phyloP scores from a whole-genome alignment of 345 rosid species.

The Pelargonium nanum region DNA sequence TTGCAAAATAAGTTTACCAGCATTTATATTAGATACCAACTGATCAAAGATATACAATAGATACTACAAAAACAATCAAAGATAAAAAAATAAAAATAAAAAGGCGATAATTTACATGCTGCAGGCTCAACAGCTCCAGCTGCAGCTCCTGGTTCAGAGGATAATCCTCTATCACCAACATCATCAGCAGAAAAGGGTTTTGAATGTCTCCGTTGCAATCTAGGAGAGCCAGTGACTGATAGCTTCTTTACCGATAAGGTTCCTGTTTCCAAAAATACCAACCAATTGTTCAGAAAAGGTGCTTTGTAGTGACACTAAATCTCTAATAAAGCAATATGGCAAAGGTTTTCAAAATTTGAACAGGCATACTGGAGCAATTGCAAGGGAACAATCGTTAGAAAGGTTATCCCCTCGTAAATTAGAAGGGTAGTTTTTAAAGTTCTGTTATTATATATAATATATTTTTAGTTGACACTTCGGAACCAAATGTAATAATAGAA shows the following conservation, averaged over 20 bases:
- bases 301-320: background rate
- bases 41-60: conserved; percentile 13
- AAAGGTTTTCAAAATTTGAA: too few species aligned
- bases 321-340: too few species aligned
- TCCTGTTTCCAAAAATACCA: conserved; percentile 25
- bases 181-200: conserved; percentile 33
- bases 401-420: too few species aligned
- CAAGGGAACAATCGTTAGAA: too few species aligned
- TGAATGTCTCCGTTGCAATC: conserved; percentile 32
- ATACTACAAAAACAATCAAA: conserved; percentile 1
- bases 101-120: conserved; percentile 44
- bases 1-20: conserved; percentile 31
- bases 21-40: background rate
- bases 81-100: too few species aligned
- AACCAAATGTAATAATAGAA: too few species aligned
- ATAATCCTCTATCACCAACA: conserved; percentile 17
- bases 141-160: conserved; percentile 31
- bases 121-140: conserved; percentile 36
- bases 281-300: conserved; percentile 12
- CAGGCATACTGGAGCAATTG: too few species aligned
- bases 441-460: too few species aligned
- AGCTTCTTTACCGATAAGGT: conserved; percentile 27
- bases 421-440: too few species aligned
- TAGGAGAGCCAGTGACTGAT: conserved; percentile 30
- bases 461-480: too few species aligned